Base-by-base conservation (phyloP, 495 filamentous ascomycete species). In the Penicillium diatomitis region DNA sequence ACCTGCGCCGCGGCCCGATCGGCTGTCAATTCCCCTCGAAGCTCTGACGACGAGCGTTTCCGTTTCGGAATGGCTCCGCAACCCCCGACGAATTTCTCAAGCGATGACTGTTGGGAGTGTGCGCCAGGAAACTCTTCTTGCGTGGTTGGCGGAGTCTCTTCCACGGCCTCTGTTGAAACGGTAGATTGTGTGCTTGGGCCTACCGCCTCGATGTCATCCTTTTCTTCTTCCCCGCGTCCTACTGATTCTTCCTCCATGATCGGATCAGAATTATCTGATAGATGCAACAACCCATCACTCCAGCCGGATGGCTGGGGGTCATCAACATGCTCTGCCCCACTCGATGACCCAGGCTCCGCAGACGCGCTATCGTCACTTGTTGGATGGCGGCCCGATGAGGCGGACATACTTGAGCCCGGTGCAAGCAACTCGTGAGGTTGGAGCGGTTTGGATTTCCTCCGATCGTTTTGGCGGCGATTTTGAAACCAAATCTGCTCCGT, bases 401-500 rank as follows among this genome's bases (percentile, higher is more conserved):
- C 78, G 53, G 66, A 42, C 50, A 55, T 54, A 48, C 52, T 58
- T 30, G 74, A 77, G 49, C 70, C 69, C 20, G 83, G 76, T 30
- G 75, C 77, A 8, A 80, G 73, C 30, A 94, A 78, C 65, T 95
- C 88, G 58, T 94, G 82, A 27, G 87, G 83, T 31, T 88, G 77
- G 12, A 96, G 73, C 29, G 92, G 92, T 51, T 88, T 85, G 46
- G 89, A 86, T 72, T 91, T 95, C 48, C 94, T 81, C 47, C 94
- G 81, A 58, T 90, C 84, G 68, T 90, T 95, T 63, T 99, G 94
- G 51, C 94, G 80, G 62, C 90, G 83, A 58, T 99, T 99, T 63
- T 97, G 94, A 68, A 99, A 99, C 94, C 94, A 99, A 56, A 99
- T 96, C 92, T 98, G 63, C 44, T 8, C 11, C 32, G 10, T 6